Conservation (phyloP, 2,329 filamentous ascomycete genomes). For the Phialophora verrucosa region DNA sequence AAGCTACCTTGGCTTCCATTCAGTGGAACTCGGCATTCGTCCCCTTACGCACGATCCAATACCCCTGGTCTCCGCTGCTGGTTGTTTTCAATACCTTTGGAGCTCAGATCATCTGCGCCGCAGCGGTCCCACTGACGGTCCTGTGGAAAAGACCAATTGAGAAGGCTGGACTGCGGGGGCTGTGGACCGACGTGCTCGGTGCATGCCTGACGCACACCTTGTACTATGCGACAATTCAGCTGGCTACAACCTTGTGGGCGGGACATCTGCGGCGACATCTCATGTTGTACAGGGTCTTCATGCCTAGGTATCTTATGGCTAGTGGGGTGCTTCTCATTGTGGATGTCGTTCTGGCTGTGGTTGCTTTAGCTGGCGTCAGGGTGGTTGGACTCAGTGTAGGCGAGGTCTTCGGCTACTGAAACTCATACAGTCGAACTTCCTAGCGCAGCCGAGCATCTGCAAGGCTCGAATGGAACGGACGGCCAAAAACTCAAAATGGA, state of each 20-base stretch:
- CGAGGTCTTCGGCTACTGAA: slow-evolving; percentile 84
- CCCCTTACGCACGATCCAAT: slow-evolving; percentile 70
- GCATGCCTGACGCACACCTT: slow-evolving; percentile 75
- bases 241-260: slow-evolving; percentile 90
- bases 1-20: slow-evolving; percentile 82
- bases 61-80: slow-evolving; percentile 86
- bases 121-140: slow-evolving; percentile 78
- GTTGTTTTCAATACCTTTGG: slow-evolving; percentile 87
- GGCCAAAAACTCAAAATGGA: background rate
- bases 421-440: background rate
- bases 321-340: slow-evolving; percentile 73
- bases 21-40: slow-evolving; percentile 98
- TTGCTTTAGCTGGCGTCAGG: slow-evolving; percentile 76
- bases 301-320: slow-evolving; percentile 86
- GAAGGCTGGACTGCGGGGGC: slow-evolving; percentile 61
- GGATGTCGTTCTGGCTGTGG: slow-evolving; percentile 71
- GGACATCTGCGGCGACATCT: slow-evolving; percentile 86
- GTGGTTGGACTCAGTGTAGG: slow-evolving; percentile 78
- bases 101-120: slow-evolving; percentile 80
- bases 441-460: slow-evolving; percentile 5
- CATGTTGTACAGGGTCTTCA: slow-evolving; percentile 96
- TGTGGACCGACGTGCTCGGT: slow-evolving; percentile 64
- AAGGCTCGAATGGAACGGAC: background rate
- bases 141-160: slow-evolving; percentile 89
- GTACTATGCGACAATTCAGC: slow-evolving; percentile 80